Evolutionary conservation across 768 basidiomycete species (phyloP).

Genomic region (Mycena vulgaris): DNA sequence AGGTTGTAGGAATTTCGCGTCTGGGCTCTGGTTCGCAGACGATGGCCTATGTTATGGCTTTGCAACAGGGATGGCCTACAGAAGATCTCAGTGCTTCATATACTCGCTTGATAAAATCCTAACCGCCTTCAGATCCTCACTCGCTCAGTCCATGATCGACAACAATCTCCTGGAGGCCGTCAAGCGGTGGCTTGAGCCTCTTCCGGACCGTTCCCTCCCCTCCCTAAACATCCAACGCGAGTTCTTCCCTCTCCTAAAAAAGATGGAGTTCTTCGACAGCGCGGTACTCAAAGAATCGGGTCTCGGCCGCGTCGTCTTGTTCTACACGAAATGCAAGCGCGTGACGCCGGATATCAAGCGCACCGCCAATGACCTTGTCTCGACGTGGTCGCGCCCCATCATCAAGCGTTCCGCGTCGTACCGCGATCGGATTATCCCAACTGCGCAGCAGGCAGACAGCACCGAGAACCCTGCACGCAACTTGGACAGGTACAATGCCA

Average conservation of each 20-base stretch:
- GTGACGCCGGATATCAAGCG: constrained; percentile 87
- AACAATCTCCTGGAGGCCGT: constrained; percentile 95
- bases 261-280: constrained; percentile 95
- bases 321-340: constrained; percentile 96
- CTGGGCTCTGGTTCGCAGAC: constrained; percentile 93
- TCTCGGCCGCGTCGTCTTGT: constrained; percentile 90
- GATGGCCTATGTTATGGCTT: constrained; percentile 96
- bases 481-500: constrained; percentile 76
- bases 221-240: constrained; percentile 96
- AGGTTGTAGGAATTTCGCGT: constrained; percentile 91
- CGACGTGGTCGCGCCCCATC: constrained; percentile 91
- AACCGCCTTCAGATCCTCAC: constrained; percentile 71
- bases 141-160: constrained; percentile 94
- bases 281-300: constrained; percentile 92
- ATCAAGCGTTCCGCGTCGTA: constrained; percentile 91
- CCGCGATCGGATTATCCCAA: constrained; percentile 79
- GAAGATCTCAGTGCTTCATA: constrained; percentile 56
- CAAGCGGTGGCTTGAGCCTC: constrained; percentile 92
- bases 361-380: constrained; percentile 88
- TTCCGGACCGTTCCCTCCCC: constrained; percentile 92
- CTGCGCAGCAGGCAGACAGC: constrained; percentile 60
- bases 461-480: constrained; percentile 50
- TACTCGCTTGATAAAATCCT: constrained; percentile 21
- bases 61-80: constrained; percentile 86
- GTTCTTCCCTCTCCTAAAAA: constrained; percentile 85